Percentiles rank a stretch among this genome's conserved stretches.
Evolutionary conservation across 306 rosid genomes (phyloP).

Genomic region (Cajanus cajan): DNA sequence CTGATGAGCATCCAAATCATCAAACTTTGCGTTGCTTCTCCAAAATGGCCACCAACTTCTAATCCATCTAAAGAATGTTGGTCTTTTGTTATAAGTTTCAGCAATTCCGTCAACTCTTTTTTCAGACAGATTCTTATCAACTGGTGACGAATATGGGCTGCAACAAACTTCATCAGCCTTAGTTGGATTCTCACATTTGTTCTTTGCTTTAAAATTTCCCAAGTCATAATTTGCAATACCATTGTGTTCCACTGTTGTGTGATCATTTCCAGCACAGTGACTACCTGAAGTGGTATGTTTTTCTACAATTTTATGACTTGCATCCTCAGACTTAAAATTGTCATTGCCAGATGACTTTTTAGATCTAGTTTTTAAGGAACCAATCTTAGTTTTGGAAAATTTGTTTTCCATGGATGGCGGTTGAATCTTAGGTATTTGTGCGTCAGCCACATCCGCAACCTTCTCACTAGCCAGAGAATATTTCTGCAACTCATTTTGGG

Average conservation of each 20-base stretch:
- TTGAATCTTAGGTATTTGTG: slow-evolving; percentile 29
- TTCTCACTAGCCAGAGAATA: slow-evolving; percentile 10
- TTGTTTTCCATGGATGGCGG: slow-evolving; percentile 16
- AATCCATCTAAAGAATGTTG: slow-evolving; percentile 44
- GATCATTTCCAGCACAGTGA: slow-evolving; percentile 34
- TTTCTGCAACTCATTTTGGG: not conserved
- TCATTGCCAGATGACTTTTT: slow-evolving; percentile 34
- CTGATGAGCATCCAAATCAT: slow-evolving; percentile 36
- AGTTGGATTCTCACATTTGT: slow-evolving; percentile 31
- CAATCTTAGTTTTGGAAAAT: slow-evolving; percentile 29
- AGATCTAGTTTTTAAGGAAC: slow-evolving; percentile 40
- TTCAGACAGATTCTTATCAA: slow-evolving; percentile 31
- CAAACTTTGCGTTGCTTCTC: slow-evolving; percentile 35
- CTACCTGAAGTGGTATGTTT: slow-evolving; percentile 28
- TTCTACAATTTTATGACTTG: slow-evolving; percentile 33
- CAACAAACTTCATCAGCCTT: slow-evolving; percentile 27
- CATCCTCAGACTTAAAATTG: slow-evolving; percentile 31
- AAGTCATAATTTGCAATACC: not conserved
- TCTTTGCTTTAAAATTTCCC: slow-evolving; percentile 33
- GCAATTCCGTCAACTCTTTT: slow-evolving; percentile 28
- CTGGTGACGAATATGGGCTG: slow-evolving; percentile 30
- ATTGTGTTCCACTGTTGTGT: slow-evolving; percentile 7
- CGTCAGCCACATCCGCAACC: slow-evolving; percentile 30
- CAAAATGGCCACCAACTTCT: slow-evolving; percentile 49
- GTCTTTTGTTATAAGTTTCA: slow-evolving; percentile 29